A percentile compares a stretch with the other conserved stretches of the same genome.
These are phyloP conservation scores for Leccinum fibrillosum DNA, from an alignment of 768 basidiomycete species.

Conservation along the genomic window DNA sequence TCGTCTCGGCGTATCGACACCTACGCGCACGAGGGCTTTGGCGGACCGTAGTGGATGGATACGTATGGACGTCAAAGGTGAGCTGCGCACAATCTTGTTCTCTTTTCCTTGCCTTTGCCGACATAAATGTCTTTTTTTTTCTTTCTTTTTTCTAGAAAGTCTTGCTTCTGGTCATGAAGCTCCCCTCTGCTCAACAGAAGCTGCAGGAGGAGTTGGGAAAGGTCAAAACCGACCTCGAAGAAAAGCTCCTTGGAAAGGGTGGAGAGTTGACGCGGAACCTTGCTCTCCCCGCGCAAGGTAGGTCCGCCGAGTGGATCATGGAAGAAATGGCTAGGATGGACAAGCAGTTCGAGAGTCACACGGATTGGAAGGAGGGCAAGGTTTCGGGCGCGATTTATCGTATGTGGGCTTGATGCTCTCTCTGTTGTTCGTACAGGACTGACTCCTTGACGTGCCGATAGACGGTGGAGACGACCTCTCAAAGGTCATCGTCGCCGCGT, in stretches of 20 bases:
- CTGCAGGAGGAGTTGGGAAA: conserved; percentile 61
- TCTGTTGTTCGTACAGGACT: not conserved
- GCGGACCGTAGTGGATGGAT: conserved; percentile 25
- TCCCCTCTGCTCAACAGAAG: conserved; percentile 59
- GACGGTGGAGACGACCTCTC: conserved; percentile 83
- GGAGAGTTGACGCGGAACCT: conserved; percentile 63
- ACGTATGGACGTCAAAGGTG: conserved; percentile 28
- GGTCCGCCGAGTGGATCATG: conserved; percentile 68
- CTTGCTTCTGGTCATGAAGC: conserved; percentile 53
- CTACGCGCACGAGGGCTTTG: conserved; percentile 36
- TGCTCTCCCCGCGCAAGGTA: conserved; percentile 60
- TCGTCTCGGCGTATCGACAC: conserved; percentile 30
- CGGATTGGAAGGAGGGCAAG: conserved; percentile 68
- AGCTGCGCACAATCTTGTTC: too few relatives aligned
- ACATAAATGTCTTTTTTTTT: not conserved
- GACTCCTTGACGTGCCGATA: conserved; percentile 24
- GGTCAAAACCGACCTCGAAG: conserved; percentile 63
- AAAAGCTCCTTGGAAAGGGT: conserved; percentile 63
- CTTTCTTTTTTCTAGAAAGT: conserved; percentile 38
- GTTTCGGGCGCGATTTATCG: conserved; percentile 86
- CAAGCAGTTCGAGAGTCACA: conserved; percentile 40
- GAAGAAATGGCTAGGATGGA: conserved; percentile 83
- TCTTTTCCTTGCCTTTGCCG: not conserved
- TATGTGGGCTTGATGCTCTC: conserved; percentile 37
- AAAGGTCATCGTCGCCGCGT: conserved; percentile 75